phyloP scores from a whole-genome alignment of 805 yeast genomes.

The Zygotorulaspora sp. region DNA sequence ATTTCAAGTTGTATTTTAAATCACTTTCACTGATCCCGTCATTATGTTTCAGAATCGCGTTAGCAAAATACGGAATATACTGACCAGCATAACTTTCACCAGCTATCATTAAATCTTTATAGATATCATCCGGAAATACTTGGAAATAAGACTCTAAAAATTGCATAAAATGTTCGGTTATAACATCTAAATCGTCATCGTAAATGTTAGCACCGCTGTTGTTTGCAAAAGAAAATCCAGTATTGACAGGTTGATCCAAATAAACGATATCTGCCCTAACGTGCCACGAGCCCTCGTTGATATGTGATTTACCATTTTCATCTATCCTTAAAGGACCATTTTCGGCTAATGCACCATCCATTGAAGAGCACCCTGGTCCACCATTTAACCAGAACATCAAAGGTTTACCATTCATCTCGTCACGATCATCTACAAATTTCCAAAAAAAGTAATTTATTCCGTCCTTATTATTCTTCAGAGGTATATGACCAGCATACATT shows the following conservation, averaged over 20 bases:
- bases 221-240: conserved; percentile 74
- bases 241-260: conserved; percentile 92
- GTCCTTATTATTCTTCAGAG: conserved; percentile 36
- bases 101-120: conserved; percentile 67
- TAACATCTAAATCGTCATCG: conserved; percentile 50
- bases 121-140: conserved; percentile 66
- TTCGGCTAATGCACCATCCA: conserved; percentile 96
- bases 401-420: conserved; percentile 23
- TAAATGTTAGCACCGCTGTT: conserved; percentile 36
- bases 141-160: conserved; percentile 65
- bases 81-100: conserved; percentile 99
- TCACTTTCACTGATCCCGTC: conserved; percentile 21
- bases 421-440: conserved; percentile 43
- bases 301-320: conserved; percentile 41
- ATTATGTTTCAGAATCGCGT: conserved; percentile 51
- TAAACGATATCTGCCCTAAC: conserved; percentile 72
- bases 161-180: conserved; percentile 55
- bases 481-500: conserved; percentile 66
- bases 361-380: conserved; percentile 97
- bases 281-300: conserved; percentile 80
- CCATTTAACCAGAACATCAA: conserved; percentile 90
- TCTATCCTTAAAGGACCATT: conserved; percentile 78
- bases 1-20: conserved; percentile 45
- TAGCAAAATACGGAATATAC: conserved; percentile 84
- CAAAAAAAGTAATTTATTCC: conserved; percentile 64